Base-by-base conservation (phyloP, 2,329 filamentous ascomycete species). In the Botrytis byssoidea region DNA sequence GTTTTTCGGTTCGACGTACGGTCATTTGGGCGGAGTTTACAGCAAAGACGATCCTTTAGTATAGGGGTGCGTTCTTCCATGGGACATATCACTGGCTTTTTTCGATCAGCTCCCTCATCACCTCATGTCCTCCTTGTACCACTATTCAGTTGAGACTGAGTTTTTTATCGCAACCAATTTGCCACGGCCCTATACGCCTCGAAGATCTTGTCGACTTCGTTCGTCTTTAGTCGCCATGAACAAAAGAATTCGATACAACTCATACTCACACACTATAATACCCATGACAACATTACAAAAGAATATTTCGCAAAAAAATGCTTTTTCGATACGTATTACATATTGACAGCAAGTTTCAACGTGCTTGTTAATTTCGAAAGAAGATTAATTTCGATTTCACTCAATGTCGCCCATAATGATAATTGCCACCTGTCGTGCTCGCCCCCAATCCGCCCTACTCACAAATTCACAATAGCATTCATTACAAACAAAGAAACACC, bases 81-180 rank as follows among this genome's bases (percentile, higher is more conserved):
- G 79, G 79, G 80, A 77, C 78, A 79, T 73, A 78, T 77, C 75
- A 76, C 78, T 77, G 78, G 77, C 78, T 71, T 77, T 81, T 79
- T 74, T 77, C 79, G 78, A 78, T 80, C 77, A 80, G 74, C 78
- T 69, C 75, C 72, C 74, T 79, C 80, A 81, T 79, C 80, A 80
- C 76, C 75, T 79, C 76, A 79, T 80, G 76, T 79, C 77, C 77
- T 44, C 76, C 79, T 78, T 82, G 81, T 82, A 82, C 78, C 78
- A 82, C 70, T 81, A 82, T 80, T 80, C 77, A 80, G 76, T 78
- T 79, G 79, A 78, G 76, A 76, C 77, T 79, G 78, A 77, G 80
- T 76, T 78, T 74, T 74, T 80, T 75, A 78, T 74, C 77, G 76
- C 73, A 72, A 69, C 65, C 35, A 46, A 37, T 75, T 65, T 75